Conservation (phyloP, 768 basidiomycete species). For the Boletus tomentosulus region DNA sequence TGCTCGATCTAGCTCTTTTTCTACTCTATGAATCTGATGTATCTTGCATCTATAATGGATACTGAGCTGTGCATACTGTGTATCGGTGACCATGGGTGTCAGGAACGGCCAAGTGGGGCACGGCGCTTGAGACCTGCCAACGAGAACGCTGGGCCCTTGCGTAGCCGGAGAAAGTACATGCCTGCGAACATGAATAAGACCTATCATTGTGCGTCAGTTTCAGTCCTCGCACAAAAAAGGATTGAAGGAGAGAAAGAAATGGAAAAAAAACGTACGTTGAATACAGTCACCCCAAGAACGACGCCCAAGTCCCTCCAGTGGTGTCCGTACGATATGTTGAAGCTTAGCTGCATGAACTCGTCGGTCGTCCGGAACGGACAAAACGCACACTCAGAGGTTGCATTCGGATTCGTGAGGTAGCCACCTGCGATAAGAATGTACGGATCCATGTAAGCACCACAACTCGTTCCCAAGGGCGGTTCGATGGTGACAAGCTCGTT, state of each 20-base stretch:
- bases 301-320: conserved; percentile 11
- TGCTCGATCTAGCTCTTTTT: not conserved
- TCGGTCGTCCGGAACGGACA: conserved; percentile 54
- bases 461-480: conserved; percentile 52
- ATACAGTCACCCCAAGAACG: conserved; percentile 16
- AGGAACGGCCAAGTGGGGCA: not conserved
- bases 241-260: not conserved
- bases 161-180: conserved; percentile 32
- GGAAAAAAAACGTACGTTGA: conserved; percentile 39
- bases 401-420: conserved; percentile 52
- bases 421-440: conserved; percentile 53
- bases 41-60: not conserved
- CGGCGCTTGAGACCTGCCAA: not conserved
- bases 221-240: no score
- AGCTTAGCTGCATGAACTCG: conserved; percentile 28
- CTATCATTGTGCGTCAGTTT: conserved; percentile 13
- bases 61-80: not conserved
- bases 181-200: conserved; percentile 25
- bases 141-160: conserved; percentile 8
- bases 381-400: conserved; percentile 50
- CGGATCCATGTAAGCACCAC: conserved; percentile 44
- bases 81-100: not conserved
- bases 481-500: conserved; percentile 50
- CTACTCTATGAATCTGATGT: not conserved
- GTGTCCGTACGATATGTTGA: conserved; percentile 5